Base-by-base conservation (phyloP, 2,329 filamentous ascomycete genomes). In the Pseudocercospora fijiensis region DNA sequence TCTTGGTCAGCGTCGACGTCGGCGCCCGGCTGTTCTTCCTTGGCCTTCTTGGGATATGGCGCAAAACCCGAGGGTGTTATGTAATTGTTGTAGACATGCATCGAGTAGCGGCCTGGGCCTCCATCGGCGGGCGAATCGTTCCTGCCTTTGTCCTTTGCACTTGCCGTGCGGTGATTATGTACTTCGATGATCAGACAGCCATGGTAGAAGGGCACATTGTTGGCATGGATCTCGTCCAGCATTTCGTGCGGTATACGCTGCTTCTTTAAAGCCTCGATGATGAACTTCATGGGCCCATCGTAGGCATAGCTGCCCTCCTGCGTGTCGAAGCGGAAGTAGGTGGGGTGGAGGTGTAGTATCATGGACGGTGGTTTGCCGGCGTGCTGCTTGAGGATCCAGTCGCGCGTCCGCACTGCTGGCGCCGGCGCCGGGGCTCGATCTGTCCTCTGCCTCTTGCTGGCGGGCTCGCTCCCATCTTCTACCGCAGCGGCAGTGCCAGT, bases 301-400 rank as follows among this genome's bases (percentile, higher is more conserved):
- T 98, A 98, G 4, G 86, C 85, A 72, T 96, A 97, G 74, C 90
- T 94, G 73, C 93, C 91, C 76, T 96, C 92, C 77, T 97, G 94
- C 72, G 92, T 88, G 71, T 98, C 94, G 78, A 99, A 96, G 63
- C 90, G 87, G 75, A 96, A 98, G 78, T 96, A 89, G 4, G 86
- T 92, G 9, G 88, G 84, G 74, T 97, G 88, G 30, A 99, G 82
- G 76, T 97, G 93, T 24, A 99, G 82, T 57, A 94, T 87, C 24
- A 99, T 82, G 3, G 94, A 98, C 0, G 95, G 93, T 8, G 88
- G 86, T 57, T 83, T 83, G 72, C 84, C 86, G 45, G 81, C 83
- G 77, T 89, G 92, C 78, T 93, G 96, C 71, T 86, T 88, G n/a
- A 98, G 82, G 55, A 98, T 92, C 72, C 95, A 91, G 13, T 84